phyloP scores from a whole-genome alignment of 2,329 filamentous ascomycete species.

The Aureobasidium melanogenum region DNA sequence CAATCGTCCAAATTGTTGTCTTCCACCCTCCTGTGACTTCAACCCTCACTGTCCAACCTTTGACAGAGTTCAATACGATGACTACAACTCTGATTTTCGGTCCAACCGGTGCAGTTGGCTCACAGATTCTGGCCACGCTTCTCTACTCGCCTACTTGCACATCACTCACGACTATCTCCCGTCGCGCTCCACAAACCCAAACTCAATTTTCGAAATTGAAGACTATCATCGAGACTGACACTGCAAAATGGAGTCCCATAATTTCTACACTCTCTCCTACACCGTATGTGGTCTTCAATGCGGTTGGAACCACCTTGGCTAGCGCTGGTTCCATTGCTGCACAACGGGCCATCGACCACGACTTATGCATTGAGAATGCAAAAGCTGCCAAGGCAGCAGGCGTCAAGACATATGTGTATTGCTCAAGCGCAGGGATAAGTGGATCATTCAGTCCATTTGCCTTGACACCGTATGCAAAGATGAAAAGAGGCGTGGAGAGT shows the following conservation, averaged over 20 bases:
- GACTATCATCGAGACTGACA: neutral
- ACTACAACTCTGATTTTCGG: constrained; percentile 16
- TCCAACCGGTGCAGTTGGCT: constrained; percentile 17
- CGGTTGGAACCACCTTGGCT: constrained; percentile 28
- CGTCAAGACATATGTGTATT: constrained; percentile 28
- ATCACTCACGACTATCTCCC: constrained; percentile 11
- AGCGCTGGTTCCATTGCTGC: constrained; percentile 26
- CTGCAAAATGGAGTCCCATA: neutral
- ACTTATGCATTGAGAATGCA: constrained; percentile 28
- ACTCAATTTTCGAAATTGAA: neutral
- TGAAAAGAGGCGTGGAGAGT: constrained; percentile 31
- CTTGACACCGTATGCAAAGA: constrained; percentile 26
- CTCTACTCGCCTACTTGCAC: constrained; percentile 9
- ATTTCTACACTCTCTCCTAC: constrained; percentile 12
- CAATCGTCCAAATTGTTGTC: neutral
- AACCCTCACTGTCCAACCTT: neutral
- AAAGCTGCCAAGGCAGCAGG: constrained; percentile 28
- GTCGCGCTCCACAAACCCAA: neutral
- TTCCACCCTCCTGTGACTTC: too few species aligned
- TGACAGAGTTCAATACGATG: neutral
- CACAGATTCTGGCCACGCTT: constrained; percentile 15
- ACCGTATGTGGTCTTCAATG: constrained; percentile 17
- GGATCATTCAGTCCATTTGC: constrained; percentile 21
- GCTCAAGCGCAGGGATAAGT: constrained; percentile 27
- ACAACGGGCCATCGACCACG: constrained; percentile 32